phyloP scores from a whole-genome alignment of 345 rosid genomes.

The Raphanus sativus region DNA sequence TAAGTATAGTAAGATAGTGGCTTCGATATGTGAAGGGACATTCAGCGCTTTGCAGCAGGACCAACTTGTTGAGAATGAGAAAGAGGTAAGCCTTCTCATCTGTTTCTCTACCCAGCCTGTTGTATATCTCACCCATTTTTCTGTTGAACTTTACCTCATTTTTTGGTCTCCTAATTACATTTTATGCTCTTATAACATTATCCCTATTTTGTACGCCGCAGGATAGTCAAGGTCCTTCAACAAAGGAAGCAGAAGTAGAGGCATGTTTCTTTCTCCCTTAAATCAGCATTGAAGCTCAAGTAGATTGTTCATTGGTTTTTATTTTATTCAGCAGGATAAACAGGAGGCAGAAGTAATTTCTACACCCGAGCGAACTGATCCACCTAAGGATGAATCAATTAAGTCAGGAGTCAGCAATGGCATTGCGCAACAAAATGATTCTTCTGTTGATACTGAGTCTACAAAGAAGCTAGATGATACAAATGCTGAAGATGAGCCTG shows the following conservation, averaged over 20 bases:
- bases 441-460: conserved; percentile 46
- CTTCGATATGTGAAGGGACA: conserved; percentile 63
- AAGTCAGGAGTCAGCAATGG: conserved; percentile 72
- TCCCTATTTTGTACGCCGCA: conserved; percentile 2
- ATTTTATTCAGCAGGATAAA: conserved; percentile 46
- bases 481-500: conserved; percentile 43
- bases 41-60: conserved; percentile 44
- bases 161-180: conserved; percentile 12
- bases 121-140: background rate
- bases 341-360: conserved; percentile 44
- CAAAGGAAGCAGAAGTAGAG: conserved; percentile 39
- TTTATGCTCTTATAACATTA: conserved; percentile 4
- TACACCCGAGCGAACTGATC: conserved; percentile 47
- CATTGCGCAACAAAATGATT: conserved; percentile 46
- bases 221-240: conserved; percentile 26
- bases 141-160: background rate
- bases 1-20: conserved; percentile 65
- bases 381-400: conserved; percentile 50
- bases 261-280: conserved; percentile 35
- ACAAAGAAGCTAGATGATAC: conserved; percentile 51
- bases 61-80: conserved; percentile 45
- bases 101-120: conserved; percentile 1
- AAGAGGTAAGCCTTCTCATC: conserved; percentile 46
- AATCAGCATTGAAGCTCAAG: conserved; percentile 4
- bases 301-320: conserved; percentile 22